phyloP scores from a whole-genome alignment of 306 rosid genomes.

The Gastrolobium villosum region DNA sequence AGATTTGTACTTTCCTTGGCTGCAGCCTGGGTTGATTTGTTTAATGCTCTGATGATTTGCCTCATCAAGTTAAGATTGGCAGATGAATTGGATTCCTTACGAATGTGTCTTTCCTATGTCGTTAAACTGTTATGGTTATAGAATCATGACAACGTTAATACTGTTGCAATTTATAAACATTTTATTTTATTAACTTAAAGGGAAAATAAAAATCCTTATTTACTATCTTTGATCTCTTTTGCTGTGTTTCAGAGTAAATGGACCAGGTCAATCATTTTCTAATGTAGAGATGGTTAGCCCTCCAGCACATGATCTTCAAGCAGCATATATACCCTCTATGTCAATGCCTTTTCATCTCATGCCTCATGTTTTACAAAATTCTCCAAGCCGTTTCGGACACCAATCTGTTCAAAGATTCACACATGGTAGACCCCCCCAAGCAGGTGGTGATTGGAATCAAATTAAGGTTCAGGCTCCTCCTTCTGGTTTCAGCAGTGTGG shows the following conservation, averaged over 20 bases:
- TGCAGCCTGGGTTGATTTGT: conserved; percentile 38
- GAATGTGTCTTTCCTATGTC: background rate
- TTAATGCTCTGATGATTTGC: conserved; percentile 32
- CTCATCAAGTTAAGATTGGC: conserved; percentile 25
- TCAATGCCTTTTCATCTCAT: conserved; percentile 78
- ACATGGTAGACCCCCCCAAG: conserved; percentile 73
- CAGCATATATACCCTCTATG: conserved; percentile 63
- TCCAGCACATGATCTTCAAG: conserved; percentile 70
- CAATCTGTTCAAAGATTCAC: conserved; percentile 76
- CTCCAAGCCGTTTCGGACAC: conserved; percentile 95
- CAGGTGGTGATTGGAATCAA: conserved; percentile 78
- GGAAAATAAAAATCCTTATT: background rate
- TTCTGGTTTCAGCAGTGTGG: conserved; percentile 71
- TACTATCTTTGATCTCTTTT: conserved; percentile 29
- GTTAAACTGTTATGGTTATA: background rate
- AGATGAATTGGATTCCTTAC: conserved; percentile 23
- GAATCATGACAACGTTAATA: conserved; percentile 4
- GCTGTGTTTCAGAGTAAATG: conserved; percentile 69
- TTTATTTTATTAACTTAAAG: background rate
- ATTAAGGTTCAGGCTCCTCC: conserved; percentile 78
- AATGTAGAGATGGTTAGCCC: conserved; percentile 77
- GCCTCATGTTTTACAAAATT: conserved; percentile 78
- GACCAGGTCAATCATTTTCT: conserved; percentile 72
- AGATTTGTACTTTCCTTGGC: conserved; percentile 31
- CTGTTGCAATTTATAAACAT: conserved; percentile 20